Evolutionary conservation across 2,329 filamentous ascomycete genomes (phyloP), one percentile per base, ranked within the genome.

Genomic region (Phialophora macrospora): DNA sequence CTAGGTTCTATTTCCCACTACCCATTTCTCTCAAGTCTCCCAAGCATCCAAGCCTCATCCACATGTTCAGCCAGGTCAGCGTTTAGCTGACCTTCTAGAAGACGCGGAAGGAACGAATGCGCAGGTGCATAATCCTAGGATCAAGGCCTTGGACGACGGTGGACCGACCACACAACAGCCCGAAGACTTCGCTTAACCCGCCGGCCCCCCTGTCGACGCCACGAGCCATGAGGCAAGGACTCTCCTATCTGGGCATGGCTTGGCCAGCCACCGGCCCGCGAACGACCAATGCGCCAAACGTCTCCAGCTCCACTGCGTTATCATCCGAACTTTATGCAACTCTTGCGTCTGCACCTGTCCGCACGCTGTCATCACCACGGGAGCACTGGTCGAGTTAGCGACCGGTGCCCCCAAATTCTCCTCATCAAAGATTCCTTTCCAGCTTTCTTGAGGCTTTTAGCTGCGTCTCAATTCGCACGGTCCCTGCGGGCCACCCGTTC

Each of bases 161-260:
- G 51, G 26, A 55, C 22, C 28, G 51, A 55, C 52, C 52, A 55
- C 52, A 55, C 52, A 55, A 34, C 52, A 55, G 52, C 28, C 12
- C 14, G 48, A 30, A 34, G 14, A 17, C 22, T 17, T 55, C 52
- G 52, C 52, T 55, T 55, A 55, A 17, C 26, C 48, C 22, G 11
- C 26, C 22, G 9, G 6, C 1, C 14, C 26, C 52, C 41, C 44
- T 32, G 44, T 63, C 44, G 30, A 59, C 60, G 59, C 66, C 66
- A 68, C 66, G 62, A 62, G 59, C 38, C 34, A 41, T 38, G 62
- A 54, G 46, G 66, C 62, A 34, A 63, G 54, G 63, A 65, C 59
- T 63, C 59, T 62, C 66, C 66, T 63, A 48, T 61, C 62, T 22
- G 9, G 55, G 66, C 6, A 60, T 68, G 66, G 22, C 48, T 49